Conservation (phyloP, 139 green algal species). For the Zygnema circumcarinatum region DNA sequence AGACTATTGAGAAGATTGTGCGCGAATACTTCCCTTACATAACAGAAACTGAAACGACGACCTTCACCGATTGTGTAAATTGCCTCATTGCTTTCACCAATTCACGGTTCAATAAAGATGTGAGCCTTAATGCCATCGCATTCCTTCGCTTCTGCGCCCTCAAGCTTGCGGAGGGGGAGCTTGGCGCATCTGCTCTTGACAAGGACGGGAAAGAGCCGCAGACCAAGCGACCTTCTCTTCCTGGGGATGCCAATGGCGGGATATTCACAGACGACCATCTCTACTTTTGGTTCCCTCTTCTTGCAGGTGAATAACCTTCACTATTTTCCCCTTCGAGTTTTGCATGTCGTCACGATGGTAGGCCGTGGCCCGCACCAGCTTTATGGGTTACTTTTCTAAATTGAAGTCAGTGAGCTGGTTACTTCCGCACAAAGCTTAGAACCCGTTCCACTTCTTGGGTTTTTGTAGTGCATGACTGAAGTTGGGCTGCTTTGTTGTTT, state of each 20-base stretch:
- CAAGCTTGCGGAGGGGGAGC: slow-evolving; percentile 91
- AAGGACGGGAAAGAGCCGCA: background rate
- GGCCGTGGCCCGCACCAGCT: no score
- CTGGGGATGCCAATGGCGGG: slow-evolving; percentile 27
- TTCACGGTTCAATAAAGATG: slow-evolving; percentile 90
- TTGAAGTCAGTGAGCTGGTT: no score
- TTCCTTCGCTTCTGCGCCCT: slow-evolving; percentile 98
- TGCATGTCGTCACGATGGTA: no score
- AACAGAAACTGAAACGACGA: slow-evolving; percentile 96
- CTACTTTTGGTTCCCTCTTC: slow-evolving; percentile 99
- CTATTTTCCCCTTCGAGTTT: no score
- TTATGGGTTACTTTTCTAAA: no score
- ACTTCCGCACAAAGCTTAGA: no score
- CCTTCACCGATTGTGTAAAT: slow-evolving; percentile 99
- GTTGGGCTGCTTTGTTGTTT: no score
- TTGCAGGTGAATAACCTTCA: slow-evolving; percentile 73
- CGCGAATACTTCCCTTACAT: slow-evolving; percentile 96
- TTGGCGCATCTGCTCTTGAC: slow-evolving; percentile 73
- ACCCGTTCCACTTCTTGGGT: no score
- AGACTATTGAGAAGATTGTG: slow-evolving; percentile 97
- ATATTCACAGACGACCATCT: slow-evolving; percentile 90
- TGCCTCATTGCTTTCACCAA: slow-evolving; percentile 99
- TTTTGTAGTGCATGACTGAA: no score
- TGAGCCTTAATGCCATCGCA: slow-evolving; percentile 94
- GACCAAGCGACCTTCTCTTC: background rate